Conservation (phyloP, 2,329 filamentous ascomycete species). For the Monosporascus cannonballus region DNA sequence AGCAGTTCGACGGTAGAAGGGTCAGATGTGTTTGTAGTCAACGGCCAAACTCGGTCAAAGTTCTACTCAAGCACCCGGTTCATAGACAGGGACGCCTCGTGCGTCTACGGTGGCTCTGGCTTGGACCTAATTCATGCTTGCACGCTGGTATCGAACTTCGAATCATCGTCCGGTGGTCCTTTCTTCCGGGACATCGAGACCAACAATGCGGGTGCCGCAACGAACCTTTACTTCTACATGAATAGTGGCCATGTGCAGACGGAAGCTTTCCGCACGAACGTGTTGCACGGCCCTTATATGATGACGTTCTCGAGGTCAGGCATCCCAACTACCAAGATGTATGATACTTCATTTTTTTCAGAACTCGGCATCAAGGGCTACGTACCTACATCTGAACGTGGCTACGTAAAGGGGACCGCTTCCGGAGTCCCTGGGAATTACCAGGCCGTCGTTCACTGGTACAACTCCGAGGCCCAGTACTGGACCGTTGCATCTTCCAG, state of each 20-base stretch:
- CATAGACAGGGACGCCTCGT: slow-evolving; percentile 61
- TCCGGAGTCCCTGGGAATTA: slow-evolving; percentile 48
- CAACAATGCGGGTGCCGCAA: slow-evolving; percentile 55
- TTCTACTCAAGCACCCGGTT: slow-evolving; percentile 66
- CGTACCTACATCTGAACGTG: slow-evolving; percentile 48
- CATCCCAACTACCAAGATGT: slow-evolving; percentile 38
- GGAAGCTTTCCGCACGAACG: slow-evolving; percentile 50
- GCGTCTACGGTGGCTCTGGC: slow-evolving; percentile 47
- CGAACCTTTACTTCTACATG: slow-evolving; percentile 61
- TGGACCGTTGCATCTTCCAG: slow-evolving; percentile 51
- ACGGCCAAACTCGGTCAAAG: slow-evolving; percentile 59
- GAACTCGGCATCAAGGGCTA: slow-evolving; percentile 53
- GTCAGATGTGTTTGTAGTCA: slow-evolving; percentile 52
- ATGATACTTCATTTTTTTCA: slow-evolving; percentile 54
- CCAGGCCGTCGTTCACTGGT: slow-evolving; percentile 59
- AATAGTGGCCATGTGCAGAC: slow-evolving; percentile 60
- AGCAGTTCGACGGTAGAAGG: slow-evolving; percentile 50
- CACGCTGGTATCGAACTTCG: slow-evolving; percentile 51
- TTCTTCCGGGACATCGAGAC: slow-evolving; percentile 61
- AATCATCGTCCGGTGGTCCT: slow-evolving; percentile 59
- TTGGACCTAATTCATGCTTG: slow-evolving; percentile 48
- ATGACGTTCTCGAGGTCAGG: slow-evolving; percentile 54
- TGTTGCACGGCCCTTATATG: slow-evolving; percentile 61
- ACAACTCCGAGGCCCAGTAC: slow-evolving; percentile 57
- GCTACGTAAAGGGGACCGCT: slow-evolving; percentile 54